phyloP scores from a whole-genome alignment of 805 yeast genomes.

The Saturnispora bothae region DNA sequence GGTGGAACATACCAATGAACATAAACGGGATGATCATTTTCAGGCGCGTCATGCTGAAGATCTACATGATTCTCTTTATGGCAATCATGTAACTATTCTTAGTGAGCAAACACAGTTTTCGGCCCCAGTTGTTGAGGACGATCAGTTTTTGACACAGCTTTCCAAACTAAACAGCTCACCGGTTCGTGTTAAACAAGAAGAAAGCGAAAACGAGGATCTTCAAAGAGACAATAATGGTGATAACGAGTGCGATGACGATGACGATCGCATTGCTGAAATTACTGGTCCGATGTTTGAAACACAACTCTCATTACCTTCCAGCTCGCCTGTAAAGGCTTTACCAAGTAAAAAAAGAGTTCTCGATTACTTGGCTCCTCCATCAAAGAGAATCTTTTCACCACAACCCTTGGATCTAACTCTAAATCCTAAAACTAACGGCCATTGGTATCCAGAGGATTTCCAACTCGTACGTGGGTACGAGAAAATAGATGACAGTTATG shows the following conservation, averaged over 20 bases:
- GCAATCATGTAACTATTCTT: background rate
- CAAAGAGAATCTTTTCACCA: background rate
- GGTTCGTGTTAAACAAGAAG: background rate
- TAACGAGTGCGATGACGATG: background rate
- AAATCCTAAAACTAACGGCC: constrained; percentile 20
- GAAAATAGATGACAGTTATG: constrained; percentile 4
- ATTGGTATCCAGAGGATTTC: constrained; percentile 31
- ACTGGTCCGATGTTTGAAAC: no score
- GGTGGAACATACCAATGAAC: background rate
- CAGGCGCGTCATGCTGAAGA: background rate
- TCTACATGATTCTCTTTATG: background rate
- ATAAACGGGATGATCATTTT: background rate
- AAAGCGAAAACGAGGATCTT: background rate
- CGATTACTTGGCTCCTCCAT: background rate
- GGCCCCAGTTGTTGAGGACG: background rate
- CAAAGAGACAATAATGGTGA: background rate
- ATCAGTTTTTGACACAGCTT: background rate
- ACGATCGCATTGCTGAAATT: no score
- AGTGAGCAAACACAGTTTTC: constrained; percentile 3
- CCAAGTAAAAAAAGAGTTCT: background rate
- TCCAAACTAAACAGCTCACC: background rate
- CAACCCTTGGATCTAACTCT: constrained; percentile 16
- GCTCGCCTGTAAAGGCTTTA: no score
- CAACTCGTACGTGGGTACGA: constrained; percentile 21
- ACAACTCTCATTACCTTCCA: background rate